A percentile compares a stretch with the other conserved stretches of the same genome.
Evolutionary conservation across 805 yeast species (phyloP).

Genomic region (Cyberlindnera meyerae): DNA sequence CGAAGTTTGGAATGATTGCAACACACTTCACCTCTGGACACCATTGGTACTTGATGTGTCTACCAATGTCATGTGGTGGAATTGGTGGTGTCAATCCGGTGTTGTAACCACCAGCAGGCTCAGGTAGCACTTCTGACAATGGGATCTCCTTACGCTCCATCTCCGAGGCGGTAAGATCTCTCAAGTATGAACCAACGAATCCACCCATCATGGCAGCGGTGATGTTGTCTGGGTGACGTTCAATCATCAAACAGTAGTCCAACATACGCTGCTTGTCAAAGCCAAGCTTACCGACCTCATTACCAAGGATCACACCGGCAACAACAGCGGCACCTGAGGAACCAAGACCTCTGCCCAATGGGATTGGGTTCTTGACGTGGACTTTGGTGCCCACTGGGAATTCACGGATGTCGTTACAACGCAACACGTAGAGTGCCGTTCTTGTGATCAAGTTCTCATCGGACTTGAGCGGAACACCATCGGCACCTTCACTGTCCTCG

Average conservation of each 20-base stretch:
- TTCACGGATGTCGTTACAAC: conserved; percentile 68
- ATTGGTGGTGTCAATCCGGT: conserved; percentile 67
- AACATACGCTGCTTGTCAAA: conserved; percentile 77
- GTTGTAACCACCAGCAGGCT: conserved; percentile 64
- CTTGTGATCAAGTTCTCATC: conserved; percentile 84
- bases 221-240: conserved; percentile 97
- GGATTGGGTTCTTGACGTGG: conserved; percentile 85
- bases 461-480: conserved; percentile 69
- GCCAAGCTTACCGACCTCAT: conserved; percentile 70
- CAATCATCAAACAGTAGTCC: conserved; percentile 94
- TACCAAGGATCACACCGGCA: conserved; percentile 90
- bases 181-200: conserved; percentile 89
- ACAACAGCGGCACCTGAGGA: conserved; percentile 98
- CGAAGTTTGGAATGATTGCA: conserved; percentile 90
- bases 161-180: conserved; percentile 72
- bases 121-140: conserved; percentile 76
- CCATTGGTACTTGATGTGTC: conserved; percentile 83
- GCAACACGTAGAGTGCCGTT: conserved; percentile 85
- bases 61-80: conserved; percentile 87
- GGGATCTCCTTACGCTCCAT: conserved; percentile 77
- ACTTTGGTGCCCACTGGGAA: conserved; percentile 85
- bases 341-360: conserved; percentile 94
- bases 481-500: conserved; percentile 71
- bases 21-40: conserved; percentile 76
- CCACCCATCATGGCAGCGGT: conserved; percentile 99